Percentiles rank a stretch among this genome's conserved stretches.
These are phyloP conservation scores for Kwoniella europaea DNA, from an alignment of 768 basidiomycete genomes.

Conservation along the genomic window DNA sequence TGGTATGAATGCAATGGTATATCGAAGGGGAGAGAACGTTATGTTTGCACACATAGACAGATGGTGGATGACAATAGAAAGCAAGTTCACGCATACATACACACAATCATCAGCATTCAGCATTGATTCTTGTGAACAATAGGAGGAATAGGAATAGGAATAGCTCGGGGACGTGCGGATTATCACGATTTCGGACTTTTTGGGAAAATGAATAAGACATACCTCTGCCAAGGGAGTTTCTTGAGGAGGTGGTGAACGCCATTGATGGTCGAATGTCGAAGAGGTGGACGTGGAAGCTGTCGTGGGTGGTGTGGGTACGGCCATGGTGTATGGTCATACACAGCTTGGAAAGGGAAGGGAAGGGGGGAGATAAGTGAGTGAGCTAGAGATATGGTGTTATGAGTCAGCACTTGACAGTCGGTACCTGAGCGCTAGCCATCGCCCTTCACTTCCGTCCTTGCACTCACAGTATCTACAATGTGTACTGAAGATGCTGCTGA, in stretches of 20 bases:
- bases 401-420: neutral
- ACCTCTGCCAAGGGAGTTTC: constrained; percentile 43
- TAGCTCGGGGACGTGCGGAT: constrained; percentile 20
- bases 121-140: neutral
- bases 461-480: neutral
- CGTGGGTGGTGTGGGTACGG: constrained; percentile 11
- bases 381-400: neutral
- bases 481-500: neutral
- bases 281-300: constrained; percentile 10
- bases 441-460: neutral
- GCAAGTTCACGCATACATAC: neutral
- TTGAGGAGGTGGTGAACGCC: constrained; percentile 41
- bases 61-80: neutral
- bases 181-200: constrained; percentile 11
- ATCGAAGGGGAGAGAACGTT: neutral
- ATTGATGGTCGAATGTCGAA: constrained; percentile 23
- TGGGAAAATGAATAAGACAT: constrained; percentile 12
- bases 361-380: neutral
- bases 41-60: neutral
- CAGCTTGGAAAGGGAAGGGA: neutral
- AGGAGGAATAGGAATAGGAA: constrained; percentile 1
- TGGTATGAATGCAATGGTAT: constrained; percentile 1
- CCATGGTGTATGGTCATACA: constrained; percentile 5
- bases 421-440: neutral
- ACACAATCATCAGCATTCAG: constrained; percentile 14